Evolutionary conservation across 257 asterid species (phyloP), one percentile per base, ranked within the genome.

Genomic region (Coffea eugenioides): DNA sequence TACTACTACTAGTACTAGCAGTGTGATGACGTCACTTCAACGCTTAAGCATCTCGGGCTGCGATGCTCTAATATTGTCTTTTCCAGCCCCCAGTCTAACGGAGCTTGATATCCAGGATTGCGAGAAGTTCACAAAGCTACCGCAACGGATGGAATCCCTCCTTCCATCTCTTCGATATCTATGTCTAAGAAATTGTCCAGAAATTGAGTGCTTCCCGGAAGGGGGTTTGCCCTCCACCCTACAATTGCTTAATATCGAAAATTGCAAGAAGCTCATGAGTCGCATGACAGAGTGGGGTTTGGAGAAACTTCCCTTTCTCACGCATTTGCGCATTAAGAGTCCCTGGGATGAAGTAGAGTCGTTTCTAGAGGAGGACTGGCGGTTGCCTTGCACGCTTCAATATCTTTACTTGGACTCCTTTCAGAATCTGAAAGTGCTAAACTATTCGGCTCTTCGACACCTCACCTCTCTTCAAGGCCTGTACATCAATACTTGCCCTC

Each of bases 211-310:
- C 46, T 79, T 79, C 41, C 72, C 72, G 16, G 52, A 23, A 16
- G 77, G 77, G 8, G 82, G 76, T 39, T 62, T 77, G 16, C 80
- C 65, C 73, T 65, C 41, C 49, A 41, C 31, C 45, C 61, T 69
- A 45, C 0, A 16, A 11, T 0, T 1, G 21, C 71, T 79, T n/a
- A 0, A 0, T 0, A 59, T 79, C 14, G 0, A 0, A 0, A 0
- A 4, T 25, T 79, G 82, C 46, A 13, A 27, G 12, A 45, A 45
- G 27, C 73, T 79, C 6, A 31, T 51, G 68, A 64, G 15, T 23
- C 4, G 54, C 46, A 34, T 27, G 9, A 62, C 62, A 14, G 21
- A 31, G 43, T 62, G 67, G 74, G 1, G n/a, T 79, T 72, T 79
- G 71, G 43, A 34, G 36, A 57, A 43, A 49, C 74, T 80, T 15